Evolutionary conservation across 805 yeast genomes (phyloP).

Genomic region (Kuraishia borneana): DNA sequence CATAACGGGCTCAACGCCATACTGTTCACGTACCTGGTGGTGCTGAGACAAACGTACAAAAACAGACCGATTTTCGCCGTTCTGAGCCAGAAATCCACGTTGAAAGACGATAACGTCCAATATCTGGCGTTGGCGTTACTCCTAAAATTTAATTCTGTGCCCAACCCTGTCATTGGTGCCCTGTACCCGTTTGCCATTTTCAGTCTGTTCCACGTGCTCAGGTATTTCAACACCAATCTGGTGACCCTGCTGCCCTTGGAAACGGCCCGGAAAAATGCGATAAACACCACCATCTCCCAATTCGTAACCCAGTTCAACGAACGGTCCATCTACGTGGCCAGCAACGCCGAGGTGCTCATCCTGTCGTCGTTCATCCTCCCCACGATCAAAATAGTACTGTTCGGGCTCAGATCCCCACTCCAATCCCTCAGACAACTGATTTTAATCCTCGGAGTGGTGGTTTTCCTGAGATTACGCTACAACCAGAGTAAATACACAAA

Average conservation of each 20-base stretch:
- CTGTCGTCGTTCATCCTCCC: constrained; percentile 25
- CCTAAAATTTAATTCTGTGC: constrained; percentile 28
- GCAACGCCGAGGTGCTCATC: constrained; percentile 34
- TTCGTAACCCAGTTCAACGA: constrained; percentile 29
- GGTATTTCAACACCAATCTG: constrained; percentile 42
- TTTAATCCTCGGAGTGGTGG: constrained; percentile 32
- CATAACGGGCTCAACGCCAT: constrained; percentile 36
- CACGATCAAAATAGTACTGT: constrained; percentile 27
- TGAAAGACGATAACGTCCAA: constrained; percentile 51
- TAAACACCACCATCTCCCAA: constrained; percentile 17
- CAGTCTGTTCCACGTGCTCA: constrained; percentile 53
- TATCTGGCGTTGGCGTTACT: constrained; percentile 36
- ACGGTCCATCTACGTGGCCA: constrained; percentile 29
- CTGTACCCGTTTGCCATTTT: constrained; percentile 52
- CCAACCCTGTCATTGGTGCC: constrained; percentile 30
- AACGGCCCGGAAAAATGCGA: constrained; percentile 4
- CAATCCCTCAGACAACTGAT: constrained; percentile 21
- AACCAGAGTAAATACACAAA: constrained; percentile 46
- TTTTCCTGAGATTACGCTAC: constrained; percentile 51
- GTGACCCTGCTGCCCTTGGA: constrained; percentile 36
- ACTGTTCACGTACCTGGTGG: constrained; percentile 50
- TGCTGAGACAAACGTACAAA: constrained; percentile 47
- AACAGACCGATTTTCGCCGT: constrained; percentile 19
- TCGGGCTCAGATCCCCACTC: constrained; percentile 20
- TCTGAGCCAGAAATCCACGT: constrained; percentile 16